Percentiles rank a stretch among this genome's conserved stretches.
Conservation (phyloP, 2,329 filamentous ascomycete species). For the Beauveria sp. region DNA sequence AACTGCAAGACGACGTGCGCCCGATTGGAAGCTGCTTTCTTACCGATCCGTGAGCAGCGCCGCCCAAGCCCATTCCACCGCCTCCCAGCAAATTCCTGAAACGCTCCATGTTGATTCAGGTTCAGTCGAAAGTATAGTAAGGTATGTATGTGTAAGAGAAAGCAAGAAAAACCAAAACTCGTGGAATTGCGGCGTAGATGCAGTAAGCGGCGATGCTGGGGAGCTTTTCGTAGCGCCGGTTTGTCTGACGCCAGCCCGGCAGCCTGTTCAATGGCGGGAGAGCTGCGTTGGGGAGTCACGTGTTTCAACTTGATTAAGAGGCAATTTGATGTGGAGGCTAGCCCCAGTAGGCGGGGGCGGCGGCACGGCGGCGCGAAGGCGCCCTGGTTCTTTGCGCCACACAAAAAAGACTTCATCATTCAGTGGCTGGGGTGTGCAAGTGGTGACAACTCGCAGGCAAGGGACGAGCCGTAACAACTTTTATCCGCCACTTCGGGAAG, state of each 20-base stretch:
- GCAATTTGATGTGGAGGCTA: neutral
- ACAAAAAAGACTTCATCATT: no score
- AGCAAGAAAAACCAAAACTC: neutral
- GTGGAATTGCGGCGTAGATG: constrained; percentile 1
- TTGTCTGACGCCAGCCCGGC: constrained; percentile 12
- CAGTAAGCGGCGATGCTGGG: neutral
- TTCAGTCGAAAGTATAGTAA: neutral
- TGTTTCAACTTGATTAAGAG: neutral
- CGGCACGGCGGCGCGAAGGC: no score
- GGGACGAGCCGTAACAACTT: constrained; percentile 5
- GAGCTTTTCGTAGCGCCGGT: constrained; percentile 7
- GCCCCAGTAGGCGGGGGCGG: neutral
- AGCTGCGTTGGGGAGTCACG: constrained; percentile 1
- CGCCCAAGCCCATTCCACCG: constrained; percentile 59
- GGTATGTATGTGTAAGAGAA: neutral
- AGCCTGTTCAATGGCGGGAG: neutral
- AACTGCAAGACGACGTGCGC: neutral
- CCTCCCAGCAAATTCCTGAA: constrained; percentile 83
- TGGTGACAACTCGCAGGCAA: neutral
- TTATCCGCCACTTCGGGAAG: neutral
- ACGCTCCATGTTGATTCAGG: constrained; percentile 66
- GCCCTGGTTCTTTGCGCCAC: no score
- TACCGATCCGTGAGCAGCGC: constrained; percentile 34
- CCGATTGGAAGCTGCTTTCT: constrained; percentile 17
- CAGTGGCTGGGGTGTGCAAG: neutral